Evolutionary conservation across 176 grass and related monocot species (phyloP), one percentile per base, ranked within the genome.

Genomic region (Bolboschoenus planiculmis): DNA sequence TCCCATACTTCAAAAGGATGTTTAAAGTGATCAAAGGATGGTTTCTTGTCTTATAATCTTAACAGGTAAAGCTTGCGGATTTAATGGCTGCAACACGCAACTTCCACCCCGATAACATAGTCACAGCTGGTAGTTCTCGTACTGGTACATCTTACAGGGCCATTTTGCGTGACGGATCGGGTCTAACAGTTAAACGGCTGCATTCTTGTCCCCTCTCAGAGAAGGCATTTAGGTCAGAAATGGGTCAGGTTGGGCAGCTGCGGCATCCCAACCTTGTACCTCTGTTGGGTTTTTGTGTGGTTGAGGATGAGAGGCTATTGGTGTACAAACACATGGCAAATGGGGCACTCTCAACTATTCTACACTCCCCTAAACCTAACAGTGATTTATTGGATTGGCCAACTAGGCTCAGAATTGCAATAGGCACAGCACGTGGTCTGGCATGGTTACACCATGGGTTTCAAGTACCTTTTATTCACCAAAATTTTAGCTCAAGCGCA

Each of bases 401-500:
- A 0, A 81, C 87, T 2, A 79, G 97, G 50, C 89, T 96, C 39
- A 87, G 93, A 85, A 93, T 99, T 39, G 97, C 87, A 3, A 82
- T 89, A 26, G 97, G 93, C 24, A 86, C 93, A 0, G 93, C 93
- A 1, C 86, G 89, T 4, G 97, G 97, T 4, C 77, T 99, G 23
- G 97, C 97, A 10, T 99, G 97, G 97, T 88, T 99, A 50, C 97
- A 99, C 54, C 97, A 99, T 34, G 97, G 97, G 4, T 96, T 99
- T 81, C 97, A 96, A 84, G 66, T 85, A 40, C 89, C 93, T 5
- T 88, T 85, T 60, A 80, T 96, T 84, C 97, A 90, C 86, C 91
- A 96, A 82, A 99, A 93, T 54, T 57, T 99, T 68, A 93, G 97
- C 91, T 99, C 91, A 2, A 91, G 93, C 0, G 86, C 93, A 0